A percentile compares a stretch with the other conserved stretches of the same genome.
phyloP scores from a whole-genome alignment of 768 basidiomycete species.

The Mycena latifolia region DNA sequence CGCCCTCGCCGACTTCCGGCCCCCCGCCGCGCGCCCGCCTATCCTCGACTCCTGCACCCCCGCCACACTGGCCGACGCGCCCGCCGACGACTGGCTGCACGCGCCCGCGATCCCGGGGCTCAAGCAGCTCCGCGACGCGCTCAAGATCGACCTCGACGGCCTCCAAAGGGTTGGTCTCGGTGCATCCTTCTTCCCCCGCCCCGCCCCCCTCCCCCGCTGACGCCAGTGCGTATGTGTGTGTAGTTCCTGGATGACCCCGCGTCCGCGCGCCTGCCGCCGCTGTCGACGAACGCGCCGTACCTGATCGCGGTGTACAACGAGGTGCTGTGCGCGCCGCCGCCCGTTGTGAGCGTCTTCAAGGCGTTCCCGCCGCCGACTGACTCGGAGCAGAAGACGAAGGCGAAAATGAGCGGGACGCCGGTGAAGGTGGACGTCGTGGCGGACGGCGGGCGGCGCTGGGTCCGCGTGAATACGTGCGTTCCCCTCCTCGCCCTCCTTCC shows the following conservation, averaged over 20 bases:
- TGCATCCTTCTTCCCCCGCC: too few relatives aligned
- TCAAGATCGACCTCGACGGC: conserved; percentile 35
- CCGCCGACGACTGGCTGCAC: conserved; percentile 36
- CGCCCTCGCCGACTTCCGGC: conserved; percentile 53
- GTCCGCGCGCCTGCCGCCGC: conserved; percentile 58
- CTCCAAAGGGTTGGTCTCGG: conserved; percentile 34
- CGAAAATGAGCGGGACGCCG: conserved; percentile 41
- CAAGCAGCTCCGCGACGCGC: conserved; percentile 33
- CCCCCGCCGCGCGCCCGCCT: conserved; percentile 37
- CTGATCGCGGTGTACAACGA: conserved; percentile 82
- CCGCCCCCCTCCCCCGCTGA: too few relatives aligned
- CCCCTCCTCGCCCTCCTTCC: too few relatives aligned
- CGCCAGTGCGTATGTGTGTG: too few relatives aligned
- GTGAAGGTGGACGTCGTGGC: conserved; percentile 88
- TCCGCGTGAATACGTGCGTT: conserved; percentile 89
- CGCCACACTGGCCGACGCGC: conserved; percentile 2
- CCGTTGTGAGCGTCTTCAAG: conserved; percentile 71
- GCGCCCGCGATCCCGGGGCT: conserved; percentile 35
- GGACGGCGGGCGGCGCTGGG: conserved; percentile 81
- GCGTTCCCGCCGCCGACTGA: conserved; percentile 51
- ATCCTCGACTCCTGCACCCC: conserved; percentile 35
- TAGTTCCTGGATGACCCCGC: conserved; percentile 72
- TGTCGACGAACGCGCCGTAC: conserved; percentile 86
- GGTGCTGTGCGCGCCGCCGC: conserved; percentile 68
- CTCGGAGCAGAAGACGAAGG: conserved; percentile 37